A percentile compares a stretch with the other conserved stretches of the same genome.
phyloP scores from a whole-genome alignment of 495 filamentous ascomycete species.

The Beverwykella pulmonaria region DNA sequence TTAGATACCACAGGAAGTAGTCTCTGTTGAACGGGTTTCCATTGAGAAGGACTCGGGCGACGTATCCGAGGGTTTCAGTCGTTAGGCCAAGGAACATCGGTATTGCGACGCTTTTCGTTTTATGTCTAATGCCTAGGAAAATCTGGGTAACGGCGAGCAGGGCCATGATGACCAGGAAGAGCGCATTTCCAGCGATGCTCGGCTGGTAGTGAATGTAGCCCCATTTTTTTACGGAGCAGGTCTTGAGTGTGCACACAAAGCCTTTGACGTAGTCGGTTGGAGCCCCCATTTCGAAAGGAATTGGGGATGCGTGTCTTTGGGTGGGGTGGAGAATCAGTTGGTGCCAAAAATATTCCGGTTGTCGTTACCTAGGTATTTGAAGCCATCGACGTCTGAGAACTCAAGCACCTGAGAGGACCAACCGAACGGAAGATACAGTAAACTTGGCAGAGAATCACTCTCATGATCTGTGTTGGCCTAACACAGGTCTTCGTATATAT shows the following conservation, averaged over 20 bases:
- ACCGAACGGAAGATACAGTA: neutral
- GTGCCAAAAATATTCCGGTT: neutral
- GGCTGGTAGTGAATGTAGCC: constrained; percentile 46
- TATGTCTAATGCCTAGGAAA: constrained; percentile 38
- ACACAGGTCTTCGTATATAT: neutral
- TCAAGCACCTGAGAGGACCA: neutral
- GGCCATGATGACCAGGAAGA: constrained; percentile 46
- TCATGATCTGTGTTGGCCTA: neutral
- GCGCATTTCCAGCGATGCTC: constrained; percentile 44
- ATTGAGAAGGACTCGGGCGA: constrained; percentile 31
- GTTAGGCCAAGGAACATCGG: constrained; percentile 30
- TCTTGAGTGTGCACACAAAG: constrained; percentile 3
- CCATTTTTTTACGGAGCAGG: constrained; percentile 1
- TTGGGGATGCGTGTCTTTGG: neutral
- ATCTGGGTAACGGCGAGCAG: constrained; percentile 44
- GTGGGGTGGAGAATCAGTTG: neutral
- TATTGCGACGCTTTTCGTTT: constrained; percentile 44
- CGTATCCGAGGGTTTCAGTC: constrained; percentile 36
- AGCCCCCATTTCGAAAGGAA: neutral
- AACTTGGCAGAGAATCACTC: neutral
- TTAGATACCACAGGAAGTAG: constrained; percentile 51
- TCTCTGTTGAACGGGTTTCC: constrained; percentile 29
- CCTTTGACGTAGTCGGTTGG: neutral
- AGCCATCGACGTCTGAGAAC: neutral
- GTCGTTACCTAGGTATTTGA: neutral